Percentiles rank a stretch among this genome's conserved stretches.
Evolutionary conservation across 306 rosid genomes (phyloP).

Genomic region (Rubus parviflorus): DNA sequence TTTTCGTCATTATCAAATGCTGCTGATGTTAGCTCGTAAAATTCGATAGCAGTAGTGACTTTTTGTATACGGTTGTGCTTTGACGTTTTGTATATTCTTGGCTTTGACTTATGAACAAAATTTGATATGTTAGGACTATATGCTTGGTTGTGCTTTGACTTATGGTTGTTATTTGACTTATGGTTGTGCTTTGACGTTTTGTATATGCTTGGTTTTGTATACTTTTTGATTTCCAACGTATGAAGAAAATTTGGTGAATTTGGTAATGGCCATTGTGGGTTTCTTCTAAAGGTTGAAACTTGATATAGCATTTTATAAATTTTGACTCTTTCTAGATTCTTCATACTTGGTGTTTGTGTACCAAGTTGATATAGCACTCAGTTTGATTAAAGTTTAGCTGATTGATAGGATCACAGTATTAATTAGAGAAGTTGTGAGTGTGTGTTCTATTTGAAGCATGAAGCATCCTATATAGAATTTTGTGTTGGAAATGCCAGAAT

Average conservation of each 20-base stretch:
- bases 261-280: conserved; percentile 26
- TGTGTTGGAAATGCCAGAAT: conserved; percentile 17
- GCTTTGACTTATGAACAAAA: too few species aligned
- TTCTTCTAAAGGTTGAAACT: conserved; percentile 1
- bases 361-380: background rate
- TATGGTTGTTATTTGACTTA: too few species aligned
- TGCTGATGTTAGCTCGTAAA: background rate
- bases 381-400: background rate
- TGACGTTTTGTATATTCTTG: background rate
- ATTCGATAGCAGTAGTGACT: background rate
- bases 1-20: background rate
- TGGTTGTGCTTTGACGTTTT: too few species aligned
- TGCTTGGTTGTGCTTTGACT: too few species aligned
- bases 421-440: background rate
- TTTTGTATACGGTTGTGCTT: background rate
- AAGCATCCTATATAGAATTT: background rate
- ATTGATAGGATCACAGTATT: background rate
- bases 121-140: too few species aligned
- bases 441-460: background rate
- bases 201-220: too few species aligned
- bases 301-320: background rate
- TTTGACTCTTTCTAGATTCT: background rate
- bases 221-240: background rate
- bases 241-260: background rate
- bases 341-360: background rate